Percentiles rank a stretch among this genome's conserved stretches.
These are phyloP conservation scores for Cryptococcus sp. DNA, from an alignment of 1,284 basidiomycete genomes.

Conservation along the genomic window DNA sequence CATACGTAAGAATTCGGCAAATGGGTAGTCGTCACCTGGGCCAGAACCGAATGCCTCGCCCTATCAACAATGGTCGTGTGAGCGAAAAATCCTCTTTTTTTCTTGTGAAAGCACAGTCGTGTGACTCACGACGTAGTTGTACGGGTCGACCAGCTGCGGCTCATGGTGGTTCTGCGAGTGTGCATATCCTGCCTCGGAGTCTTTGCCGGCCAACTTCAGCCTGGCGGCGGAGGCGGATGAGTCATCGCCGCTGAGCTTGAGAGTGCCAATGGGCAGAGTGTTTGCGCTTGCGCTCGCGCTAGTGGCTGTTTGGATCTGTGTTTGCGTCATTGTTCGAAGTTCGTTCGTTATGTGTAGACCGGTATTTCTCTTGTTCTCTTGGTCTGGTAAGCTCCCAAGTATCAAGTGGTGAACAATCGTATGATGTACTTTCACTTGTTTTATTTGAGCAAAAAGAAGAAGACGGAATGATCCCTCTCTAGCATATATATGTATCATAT, in stretches of 20 bases:
- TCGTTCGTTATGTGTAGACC: background rate
- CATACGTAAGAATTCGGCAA: constrained; percentile 42
- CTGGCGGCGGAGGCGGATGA: background rate
- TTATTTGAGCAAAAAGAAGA: too few species aligned
- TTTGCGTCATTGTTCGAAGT: background rate
- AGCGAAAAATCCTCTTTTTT: too few species aligned
- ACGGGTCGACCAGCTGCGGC: constrained; percentile 41
- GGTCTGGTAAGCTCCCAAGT: too few species aligned
- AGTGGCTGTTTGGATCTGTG: background rate
- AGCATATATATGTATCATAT: too few species aligned
- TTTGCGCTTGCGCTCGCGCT: background rate
- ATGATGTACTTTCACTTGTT: too few species aligned
- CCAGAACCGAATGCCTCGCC: constrained; percentile 42
- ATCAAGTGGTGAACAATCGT: too few species aligned
- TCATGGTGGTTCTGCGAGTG: background rate
- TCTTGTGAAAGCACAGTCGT: background rate
- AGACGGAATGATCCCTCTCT: too few species aligned
- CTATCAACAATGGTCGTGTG: constrained; percentile 10
- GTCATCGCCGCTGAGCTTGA: constrained; percentile 2
- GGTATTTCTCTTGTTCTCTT: too few species aligned
- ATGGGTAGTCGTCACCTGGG: constrained; percentile 35
- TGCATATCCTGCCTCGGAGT: background rate
- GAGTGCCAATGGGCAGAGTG: background rate
- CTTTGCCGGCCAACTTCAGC: background rate
- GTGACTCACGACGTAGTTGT: constrained; percentile 45